A percentile compares a stretch with the other conserved stretches of the same genome.
phyloP scores from a whole-genome alignment of 2,329 filamentous ascomycete species.

The Grosmannia serpens region DNA sequence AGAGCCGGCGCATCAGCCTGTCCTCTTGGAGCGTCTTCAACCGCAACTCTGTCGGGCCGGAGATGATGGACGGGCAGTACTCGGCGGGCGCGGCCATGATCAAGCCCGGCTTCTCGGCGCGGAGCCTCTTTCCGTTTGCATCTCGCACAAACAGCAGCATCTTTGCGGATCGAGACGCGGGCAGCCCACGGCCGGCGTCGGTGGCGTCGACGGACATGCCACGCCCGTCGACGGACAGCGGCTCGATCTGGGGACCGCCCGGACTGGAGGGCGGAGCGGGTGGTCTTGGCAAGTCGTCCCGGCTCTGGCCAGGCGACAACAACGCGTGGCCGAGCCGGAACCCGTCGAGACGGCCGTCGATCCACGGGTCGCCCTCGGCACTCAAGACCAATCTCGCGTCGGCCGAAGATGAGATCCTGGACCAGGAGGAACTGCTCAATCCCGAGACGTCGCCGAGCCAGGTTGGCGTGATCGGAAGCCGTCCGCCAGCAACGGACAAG shows the following conservation, averaged over 20 bases:
- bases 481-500: slow-evolving; percentile 37
- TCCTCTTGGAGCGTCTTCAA: slow-evolving; percentile 48
- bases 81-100: slow-evolving; percentile 15
- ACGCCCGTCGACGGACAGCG: slow-evolving; percentile 67
- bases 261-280: slow-evolving; percentile 23
- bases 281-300: slow-evolving; percentile 35
- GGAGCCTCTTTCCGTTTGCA: slow-evolving; percentile 35
- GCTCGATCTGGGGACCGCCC: slow-evolving; percentile 58
- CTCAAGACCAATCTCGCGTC: slow-evolving; percentile 50
- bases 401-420: slow-evolving; percentile 52
- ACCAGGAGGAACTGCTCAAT: slow-evolving; percentile 42
- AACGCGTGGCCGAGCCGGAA: slow-evolving; percentile 47
- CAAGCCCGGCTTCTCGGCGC: slow-evolving; percentile 25
- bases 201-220: slow-evolving; percentile 61
- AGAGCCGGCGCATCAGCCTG: slow-evolving; percentile 43
- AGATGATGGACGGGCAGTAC: slow-evolving; percentile 24
- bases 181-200: slow-evolving; percentile 55
- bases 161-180: slow-evolving; percentile 42
- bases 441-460: slow-evolving; percentile 43
- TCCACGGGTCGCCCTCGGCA: slow-evolving; percentile 61
- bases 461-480: slow-evolving; percentile 69
- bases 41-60: slow-evolving; percentile 37
- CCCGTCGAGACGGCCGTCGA: slow-evolving; percentile 68
- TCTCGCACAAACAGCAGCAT: slow-evolving; percentile 34
- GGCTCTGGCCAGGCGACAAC: slow-evolving; percentile 55